Evolutionary conservation across 306 rosid species (phyloP), one percentile per base, ranked within the genome.

Genomic region (Lablab purpureus): DNA sequence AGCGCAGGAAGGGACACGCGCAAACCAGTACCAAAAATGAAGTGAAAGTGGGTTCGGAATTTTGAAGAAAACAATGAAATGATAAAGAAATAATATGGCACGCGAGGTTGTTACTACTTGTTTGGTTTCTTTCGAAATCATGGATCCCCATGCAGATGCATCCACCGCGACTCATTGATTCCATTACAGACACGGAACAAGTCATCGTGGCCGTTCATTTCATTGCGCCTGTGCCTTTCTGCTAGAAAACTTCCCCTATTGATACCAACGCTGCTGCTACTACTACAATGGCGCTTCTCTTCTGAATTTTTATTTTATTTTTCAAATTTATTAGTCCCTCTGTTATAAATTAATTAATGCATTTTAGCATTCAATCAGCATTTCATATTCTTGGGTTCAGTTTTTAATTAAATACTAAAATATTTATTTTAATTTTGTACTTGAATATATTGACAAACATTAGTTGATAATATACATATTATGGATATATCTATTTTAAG

Each of bases 101-200:
- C 76, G 81, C 67, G 75, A 40, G 32, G 21, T 40, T 75, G 79
- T 74, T 22, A 37, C 55, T 21, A 7, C 67, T 56, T 76, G 67
- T 65, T 76, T 66, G 66, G 75, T 41, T 67, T 67, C 58, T 67
- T 55, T 67, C 50, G 17, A 43, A 41, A 41, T 78, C 67, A 36
- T 10, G 71, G 63, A 78, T 78, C 76, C 70, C 76, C 76, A 49
- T 64, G 80, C 66, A 40, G 45, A 62, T 62, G 68, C 68, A 54
- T 23, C 59, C 15, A 60, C 4, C 17, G 28, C 43, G 10, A 27
- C 0, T 37, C 46, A 72, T 34, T 71, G 41, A 60, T 59, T 59
- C 78, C 54, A 27, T 52, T 40, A 22, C 28, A 13, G 18, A 55
- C 47, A 43, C 25, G 0, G 2, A 28, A 52, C 19, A 59, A 59